A percentile compares a stretch with the other conserved stretches of the same genome.
Conservation (phyloP, 108 stramenopile species). For the Cyclotella sp. region DNA sequence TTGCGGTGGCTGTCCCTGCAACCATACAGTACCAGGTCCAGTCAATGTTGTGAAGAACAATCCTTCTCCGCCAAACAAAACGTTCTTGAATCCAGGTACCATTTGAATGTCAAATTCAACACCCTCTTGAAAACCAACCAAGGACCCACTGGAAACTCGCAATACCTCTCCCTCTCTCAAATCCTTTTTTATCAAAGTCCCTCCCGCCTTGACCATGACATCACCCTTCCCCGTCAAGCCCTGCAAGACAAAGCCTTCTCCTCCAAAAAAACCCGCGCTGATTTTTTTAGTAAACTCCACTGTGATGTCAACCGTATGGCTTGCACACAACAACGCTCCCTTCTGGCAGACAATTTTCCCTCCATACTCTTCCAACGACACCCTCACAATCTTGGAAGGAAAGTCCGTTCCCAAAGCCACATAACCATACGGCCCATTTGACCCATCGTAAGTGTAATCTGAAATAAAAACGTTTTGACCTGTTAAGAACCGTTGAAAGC, state of each 20-base stretch:
- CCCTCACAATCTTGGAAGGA: slow-evolving; percentile 82
- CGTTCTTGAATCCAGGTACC: slow-evolving; percentile 86
- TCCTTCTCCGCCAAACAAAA: slow-evolving; percentile 91
- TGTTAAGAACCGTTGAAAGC: slow-evolving; percentile 78
- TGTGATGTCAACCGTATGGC: slow-evolving; percentile 75
- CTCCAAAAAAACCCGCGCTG: slow-evolving; percentile 88
- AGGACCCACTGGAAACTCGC: slow-evolving; percentile 79
- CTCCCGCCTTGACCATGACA: slow-evolving; percentile 88
- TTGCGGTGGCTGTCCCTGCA: slow-evolving; percentile 92
- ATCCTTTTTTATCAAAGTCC: slow-evolving; percentile 62
- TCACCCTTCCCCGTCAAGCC: slow-evolving; percentile 78
- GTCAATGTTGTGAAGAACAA: slow-evolving; percentile 84
- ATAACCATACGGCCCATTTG: slow-evolving; percentile 48
- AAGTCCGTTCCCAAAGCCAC: slow-evolving; percentile 89
- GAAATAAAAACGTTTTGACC: slow-evolving; percentile 90
- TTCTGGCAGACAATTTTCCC: slow-evolving; percentile 79
- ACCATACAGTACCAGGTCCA: slow-evolving; percentile 82
- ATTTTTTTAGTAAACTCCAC: slow-evolving; percentile 83
- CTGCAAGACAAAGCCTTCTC: slow-evolving; percentile 92
- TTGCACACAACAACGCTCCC: slow-evolving; percentile 86
- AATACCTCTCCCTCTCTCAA: slow-evolving; percentile 80
- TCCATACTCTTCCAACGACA: slow-evolving; percentile 74
- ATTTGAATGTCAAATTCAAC: slow-evolving; percentile 81
- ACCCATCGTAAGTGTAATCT: slow-evolving; percentile 73
- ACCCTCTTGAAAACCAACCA: slow-evolving; percentile 79